phyloP scores from a whole-genome alignment of 1,284 basidiomycete genomes.

The Grifola frondosa region DNA sequence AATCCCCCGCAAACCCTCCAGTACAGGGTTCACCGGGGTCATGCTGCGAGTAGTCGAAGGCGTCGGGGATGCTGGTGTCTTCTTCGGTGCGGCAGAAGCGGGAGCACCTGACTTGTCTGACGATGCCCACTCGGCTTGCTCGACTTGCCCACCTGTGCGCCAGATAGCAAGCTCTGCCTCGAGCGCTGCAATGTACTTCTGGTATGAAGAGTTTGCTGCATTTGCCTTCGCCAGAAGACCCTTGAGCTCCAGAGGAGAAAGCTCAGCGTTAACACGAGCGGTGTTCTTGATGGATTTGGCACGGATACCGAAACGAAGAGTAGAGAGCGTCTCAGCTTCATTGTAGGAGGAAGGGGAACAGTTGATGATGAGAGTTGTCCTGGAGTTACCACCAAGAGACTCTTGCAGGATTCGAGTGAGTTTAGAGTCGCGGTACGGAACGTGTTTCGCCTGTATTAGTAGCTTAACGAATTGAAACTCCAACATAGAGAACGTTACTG shows the following conservation, averaged over 20 bases:
- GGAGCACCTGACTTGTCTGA: slow-evolving; percentile 58
- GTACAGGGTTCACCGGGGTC: slow-evolving; percentile 78
- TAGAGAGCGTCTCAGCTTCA: slow-evolving; percentile 95
- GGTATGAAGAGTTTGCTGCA: slow-evolving; percentile 79
- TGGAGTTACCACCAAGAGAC: slow-evolving; percentile 97
- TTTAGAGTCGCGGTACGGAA: slow-evolving; percentile 99
- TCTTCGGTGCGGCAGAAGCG: slow-evolving; percentile 51
- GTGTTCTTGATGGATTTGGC: slow-evolving; percentile 99
- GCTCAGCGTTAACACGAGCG: slow-evolving; percentile 96
- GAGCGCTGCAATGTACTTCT: slow-evolving; percentile 86
- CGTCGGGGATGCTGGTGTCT: slow-evolving; percentile 59
- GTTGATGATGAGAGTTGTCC: slow-evolving; percentile 98
- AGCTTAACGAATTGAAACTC: not conserved
- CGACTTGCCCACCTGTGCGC: slow-evolving; percentile 87
- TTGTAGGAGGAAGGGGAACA: slow-evolving; percentile 98
- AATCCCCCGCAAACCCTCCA: slow-evolving; percentile 75
- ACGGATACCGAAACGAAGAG: slow-evolving; percentile 97
- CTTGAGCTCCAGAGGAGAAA: slow-evolving; percentile 96
- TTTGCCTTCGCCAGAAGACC: slow-evolving; percentile 89
- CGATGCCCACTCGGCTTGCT: slow-evolving; percentile 82
- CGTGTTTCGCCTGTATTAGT: slow-evolving; percentile 80
- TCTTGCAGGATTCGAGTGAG: slow-evolving; percentile 99
- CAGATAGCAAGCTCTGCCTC: slow-evolving; percentile 92
- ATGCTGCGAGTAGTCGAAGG: slow-evolving; percentile 66
- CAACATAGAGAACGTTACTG: slow-evolving; percentile 2